Percentiles rank a stretch among this genome's conserved stretches.
phyloP scores from a whole-genome alignment of 2,329 filamentous ascomycete species.

The Diaporthe sp. region DNA sequence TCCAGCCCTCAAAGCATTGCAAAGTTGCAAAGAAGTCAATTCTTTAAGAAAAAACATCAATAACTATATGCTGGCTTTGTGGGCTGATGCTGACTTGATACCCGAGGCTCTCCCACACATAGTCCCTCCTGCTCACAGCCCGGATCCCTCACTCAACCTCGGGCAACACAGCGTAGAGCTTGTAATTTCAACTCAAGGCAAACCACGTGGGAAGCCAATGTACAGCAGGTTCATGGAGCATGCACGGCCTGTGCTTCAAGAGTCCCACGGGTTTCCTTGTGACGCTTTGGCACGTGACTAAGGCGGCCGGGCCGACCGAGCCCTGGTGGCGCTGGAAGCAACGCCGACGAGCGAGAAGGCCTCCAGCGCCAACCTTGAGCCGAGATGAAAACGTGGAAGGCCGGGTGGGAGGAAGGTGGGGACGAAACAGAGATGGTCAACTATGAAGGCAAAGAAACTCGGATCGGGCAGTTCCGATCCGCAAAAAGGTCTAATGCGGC shows the following conservation, averaged over 20 bases:
- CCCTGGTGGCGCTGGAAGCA: neutral
- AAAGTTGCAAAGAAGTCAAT: neutral
- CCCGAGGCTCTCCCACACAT: accelerated
- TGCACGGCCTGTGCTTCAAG: neutral
- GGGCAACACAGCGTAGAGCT: neutral
- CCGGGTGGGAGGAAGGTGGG: neutral
- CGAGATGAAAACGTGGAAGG: neutral
- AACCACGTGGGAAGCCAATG: neutral
- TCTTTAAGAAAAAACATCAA: neutral
- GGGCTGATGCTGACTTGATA: neutral
- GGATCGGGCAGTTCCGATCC: neutral
- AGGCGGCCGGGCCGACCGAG: neutral
- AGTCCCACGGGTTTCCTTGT: neutral
- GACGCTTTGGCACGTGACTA: too few relatives aligned
- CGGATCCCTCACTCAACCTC: neutral
- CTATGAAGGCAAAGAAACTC: neutral
- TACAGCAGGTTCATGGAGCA: neutral
- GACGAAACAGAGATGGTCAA: neutral
- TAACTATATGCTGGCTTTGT: accelerated
- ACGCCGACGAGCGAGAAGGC: neutral
- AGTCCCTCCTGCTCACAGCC: neutral
- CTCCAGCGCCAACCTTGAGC: neutral
- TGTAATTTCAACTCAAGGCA: neutral
- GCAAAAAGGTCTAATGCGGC: neutral
- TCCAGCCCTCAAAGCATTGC: neutral